Base-by-base conservation (phyloP, 1,139 yeast genomes). In the Suhomyces bribrorum region DNA sequence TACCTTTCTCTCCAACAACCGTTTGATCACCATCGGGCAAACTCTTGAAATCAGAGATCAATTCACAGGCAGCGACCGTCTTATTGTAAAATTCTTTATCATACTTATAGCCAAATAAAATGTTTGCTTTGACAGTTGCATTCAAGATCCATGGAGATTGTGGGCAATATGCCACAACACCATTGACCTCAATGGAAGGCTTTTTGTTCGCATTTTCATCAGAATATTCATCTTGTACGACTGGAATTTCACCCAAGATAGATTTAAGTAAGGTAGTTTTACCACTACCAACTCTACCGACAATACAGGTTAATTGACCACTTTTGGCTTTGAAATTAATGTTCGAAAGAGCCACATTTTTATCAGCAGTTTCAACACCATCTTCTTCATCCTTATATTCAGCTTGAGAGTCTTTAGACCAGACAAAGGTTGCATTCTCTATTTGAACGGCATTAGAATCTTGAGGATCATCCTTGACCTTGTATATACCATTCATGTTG, bases 241-340 rank as follows among this genome's bases (percentile, higher is more conserved):
- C 37, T 11, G 52, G 50, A 14, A 59, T 40, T 32, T 59, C 62
- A 5, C 65, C 62, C 16, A 58, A 43, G 5, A 61, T 41, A 3
- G 61, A 41, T 29, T 53, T 54, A 26, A 61, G 50, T 7, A 61
- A 45, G 1, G 64, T 56, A 4, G 62, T 44, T 31, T 61, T 61
- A n/a, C 65, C 65, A 14, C 60, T 42, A 2, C 65, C 65, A 13
- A 61, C 65, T 34, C 50, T 46, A 8, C 65, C 65, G 5, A 59
- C 63, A 11, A 61, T 44, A 41, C 65, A 61, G 2, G 62, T 57
- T 36, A 61, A 46, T 23, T 56, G 49, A 9, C 61, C 62, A 40
- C 53, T 52, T 18, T 37, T 49, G 11, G 65, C 64, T 4, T 42
- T 36, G 32, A 61, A 57, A 31, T 49, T 44, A 27, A 56, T 50